Evolutionary conservation across 176 grass and related monocot species (phyloP).

Genomic region (Avena sativa): DNA sequence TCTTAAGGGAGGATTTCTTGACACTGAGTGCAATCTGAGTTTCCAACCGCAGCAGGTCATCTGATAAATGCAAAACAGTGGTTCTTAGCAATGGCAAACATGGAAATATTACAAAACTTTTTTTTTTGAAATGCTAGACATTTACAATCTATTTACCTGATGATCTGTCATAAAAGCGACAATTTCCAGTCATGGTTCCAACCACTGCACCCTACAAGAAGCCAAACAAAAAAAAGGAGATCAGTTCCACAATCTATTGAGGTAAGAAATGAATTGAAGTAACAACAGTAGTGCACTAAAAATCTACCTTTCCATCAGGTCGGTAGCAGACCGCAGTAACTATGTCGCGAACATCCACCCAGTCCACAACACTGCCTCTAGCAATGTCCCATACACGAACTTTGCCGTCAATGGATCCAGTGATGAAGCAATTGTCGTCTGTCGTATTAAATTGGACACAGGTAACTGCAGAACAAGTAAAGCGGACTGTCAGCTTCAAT

Average conservation of each 20-base stretch:
- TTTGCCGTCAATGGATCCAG: constrained; percentile 98
- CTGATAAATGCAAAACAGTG: constrained; percentile 51
- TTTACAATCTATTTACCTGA: constrained; percentile 60
- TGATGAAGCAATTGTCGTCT: constrained; percentile 76
- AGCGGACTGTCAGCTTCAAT: constrained; percentile 25
- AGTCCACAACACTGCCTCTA: constrained; percentile 75
- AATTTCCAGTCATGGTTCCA: constrained; percentile 82
- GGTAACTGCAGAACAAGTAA: constrained; percentile 67
- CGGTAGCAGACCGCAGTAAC: constrained; percentile 84
- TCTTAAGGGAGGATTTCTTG: constrained; percentile 78
- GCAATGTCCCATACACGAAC: constrained; percentile 85
- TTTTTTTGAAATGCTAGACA: constrained; percentile 23
- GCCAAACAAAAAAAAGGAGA: constrained; percentile 18
- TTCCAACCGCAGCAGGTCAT: constrained; percentile 62
- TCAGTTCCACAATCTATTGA: constrained; percentile 17
- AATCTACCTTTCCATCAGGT: constrained; percentile 77
- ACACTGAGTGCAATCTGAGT: constrained; percentile 56
- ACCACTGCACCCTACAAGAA: constrained; percentile 55
- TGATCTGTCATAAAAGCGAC: constrained; percentile 68
- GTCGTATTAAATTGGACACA: constrained; percentile 85
- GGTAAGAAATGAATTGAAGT: constrained; percentile 9
- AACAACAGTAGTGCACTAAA: constrained; percentile 2
- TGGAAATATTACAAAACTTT: constrained; percentile 1
- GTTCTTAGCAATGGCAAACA: constrained; percentile 25
- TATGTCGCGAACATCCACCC: constrained; percentile 83